Percentiles rank a stretch among this genome's conserved stretches.
These are phyloP conservation scores for Rosa hybrid DNA, from an alignment of 331 rosid species.

Conservation along the genomic window DNA sequence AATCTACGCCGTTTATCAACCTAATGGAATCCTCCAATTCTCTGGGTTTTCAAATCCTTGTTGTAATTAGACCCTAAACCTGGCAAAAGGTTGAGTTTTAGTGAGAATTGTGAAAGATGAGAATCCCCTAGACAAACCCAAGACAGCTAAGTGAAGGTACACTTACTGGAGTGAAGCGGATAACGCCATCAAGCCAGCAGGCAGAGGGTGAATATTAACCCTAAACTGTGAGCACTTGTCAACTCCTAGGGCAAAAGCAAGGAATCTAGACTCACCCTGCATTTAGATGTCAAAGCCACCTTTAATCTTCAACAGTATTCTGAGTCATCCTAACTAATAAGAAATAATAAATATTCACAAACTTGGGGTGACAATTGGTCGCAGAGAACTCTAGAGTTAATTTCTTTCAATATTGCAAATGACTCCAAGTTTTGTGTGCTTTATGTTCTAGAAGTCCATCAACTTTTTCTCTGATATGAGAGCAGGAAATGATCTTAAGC, in stretches of 20 bases:
- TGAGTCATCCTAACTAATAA: conserved; percentile 32
- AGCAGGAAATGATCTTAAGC: conserved; percentile 18
- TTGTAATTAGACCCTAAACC: conserved; percentile 44
- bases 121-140: conserved; percentile 58
- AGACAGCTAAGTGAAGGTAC: conserved; percentile 51
- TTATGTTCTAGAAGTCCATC: conserved; percentile 29
- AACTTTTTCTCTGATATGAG: conserved; percentile 9
- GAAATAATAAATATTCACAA: conserved; percentile 22
- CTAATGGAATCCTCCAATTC: conserved; percentile 41
- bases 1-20: conserved; percentile 23
- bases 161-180: conserved; percentile 79
- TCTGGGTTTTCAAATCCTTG: conserved; percentile 29
- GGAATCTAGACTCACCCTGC: conserved; percentile 97
- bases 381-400: conserved; percentile 12
- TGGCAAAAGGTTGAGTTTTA: conserved; percentile 43
- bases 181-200: conserved; percentile 71
- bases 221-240: conserved; percentile 73
- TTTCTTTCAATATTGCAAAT: conserved; percentile 6
- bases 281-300: conserved; percentile 66
- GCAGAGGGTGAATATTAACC: conserved; percentile 65
- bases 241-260: conserved; percentile 91
- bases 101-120: conserved; percentile 37
- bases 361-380: conserved; percentile 31
- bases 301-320: conserved; percentile 50
- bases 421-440: conserved; percentile 26